Percentiles rank a stretch among this genome's conserved stretches.
These are phyloP conservation scores for Lecanicillium sp. DNA, from an alignment of 2,329 filamentous ascomycete species.

Conservation along the genomic window DNA sequence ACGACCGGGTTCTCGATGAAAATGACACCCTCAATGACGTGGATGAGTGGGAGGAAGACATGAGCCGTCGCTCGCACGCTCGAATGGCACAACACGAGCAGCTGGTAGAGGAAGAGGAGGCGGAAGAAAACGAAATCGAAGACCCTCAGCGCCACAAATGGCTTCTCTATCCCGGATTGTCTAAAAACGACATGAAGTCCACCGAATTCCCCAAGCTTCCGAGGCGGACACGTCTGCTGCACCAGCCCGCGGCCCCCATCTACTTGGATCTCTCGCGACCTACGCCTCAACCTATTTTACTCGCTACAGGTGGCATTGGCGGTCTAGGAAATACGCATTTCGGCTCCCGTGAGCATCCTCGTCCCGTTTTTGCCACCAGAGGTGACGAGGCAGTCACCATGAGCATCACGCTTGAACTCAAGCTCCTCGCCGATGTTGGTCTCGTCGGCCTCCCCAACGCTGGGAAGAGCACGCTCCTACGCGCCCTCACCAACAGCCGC, in stretches of 20 bases:
- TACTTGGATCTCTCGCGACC: slow-evolving; percentile 66
- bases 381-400: slow-evolving; percentile 76
- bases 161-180: slow-evolving; percentile 76
- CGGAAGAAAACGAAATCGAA: slow-evolving; percentile 35
- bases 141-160: slow-evolving; percentile 63
- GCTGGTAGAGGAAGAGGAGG: slow-evolving; percentile 21
- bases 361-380: slow-evolving; percentile 82
- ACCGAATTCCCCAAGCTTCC: slow-evolving; percentile 47
- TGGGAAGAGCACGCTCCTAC: slow-evolving; percentile 87
- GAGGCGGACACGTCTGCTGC: slow-evolving; percentile 46
- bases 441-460: slow-evolving; percentile 93
- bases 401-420: slow-evolving; percentile 81
- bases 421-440: slow-evolving; percentile 90
- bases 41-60: slow-evolving; percentile 29
- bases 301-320: slow-evolving; percentile 82
- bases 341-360: slow-evolving; percentile 63
- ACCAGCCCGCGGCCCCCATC: slow-evolving; percentile 69
- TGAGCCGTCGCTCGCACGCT: background rate
- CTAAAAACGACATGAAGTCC: slow-evolving; percentile 58
- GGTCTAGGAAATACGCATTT: slow-evolving; percentile 94
- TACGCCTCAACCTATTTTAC: slow-evolving; percentile 75
- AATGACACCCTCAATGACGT: slow-evolving; percentile 6
- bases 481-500: slow-evolving; percentile 80
- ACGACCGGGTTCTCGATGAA: slow-evolving; percentile 19
- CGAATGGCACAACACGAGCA: slow-evolving; percentile 3